Base-by-base conservation (phyloP, 2,329 filamentous ascomycete genomes). In the Diaporthe longicolla region DNA sequence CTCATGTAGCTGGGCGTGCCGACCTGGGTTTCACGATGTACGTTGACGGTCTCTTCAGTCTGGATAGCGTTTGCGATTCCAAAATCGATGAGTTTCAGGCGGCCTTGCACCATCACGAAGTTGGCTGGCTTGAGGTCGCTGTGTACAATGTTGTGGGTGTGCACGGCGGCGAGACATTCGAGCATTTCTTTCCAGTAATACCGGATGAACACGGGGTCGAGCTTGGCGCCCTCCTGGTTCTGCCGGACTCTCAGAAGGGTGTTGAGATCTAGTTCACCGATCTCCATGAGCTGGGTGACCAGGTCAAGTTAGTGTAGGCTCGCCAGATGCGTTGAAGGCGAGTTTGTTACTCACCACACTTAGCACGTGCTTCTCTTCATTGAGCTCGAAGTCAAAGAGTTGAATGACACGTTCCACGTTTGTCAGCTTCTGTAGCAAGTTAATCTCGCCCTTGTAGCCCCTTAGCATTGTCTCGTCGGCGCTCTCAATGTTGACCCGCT, bases 141-240 rank as follows among this genome's bases (percentile, higher is more conserved):
- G 84, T 99, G 97, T 4, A 99, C 97, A 76, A 99, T 95, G 80
- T 98, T 95, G 81, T 93, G 89, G 17, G 93, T 90, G 81, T 99
- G 97, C 0, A 99, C 95, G 0, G 96, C 91, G 78, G 94, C 91
- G 8, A 99, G 91, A 81, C 97, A 98, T 82, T 98, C 95, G 24
- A 99, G 92, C 97, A 99, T 99, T 84, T 99, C 97, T 83, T 97
- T 97, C 97, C 97, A 99, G 87, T 98, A 98, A 84, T 94, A 97
- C n/a, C 97, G 93, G 17, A 97, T 95, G 82, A 98, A 98, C 70
- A 93, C 94, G 1, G 94, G 89, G 81, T 99, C 97, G 75, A 99
- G 93, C 74, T 89, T 90, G 52, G 94, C 90, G 71, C 93, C 90
- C 75, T 95, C 93, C 0, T 88, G 89, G 79, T 92, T 94, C 79